Percentiles rank a stretch among this genome's conserved stretches.
These are phyloP conservation scores for Zoysia japonica DNA, from an alignment of 176 grass and related monocot species.

Conservation along the genomic window DNA sequence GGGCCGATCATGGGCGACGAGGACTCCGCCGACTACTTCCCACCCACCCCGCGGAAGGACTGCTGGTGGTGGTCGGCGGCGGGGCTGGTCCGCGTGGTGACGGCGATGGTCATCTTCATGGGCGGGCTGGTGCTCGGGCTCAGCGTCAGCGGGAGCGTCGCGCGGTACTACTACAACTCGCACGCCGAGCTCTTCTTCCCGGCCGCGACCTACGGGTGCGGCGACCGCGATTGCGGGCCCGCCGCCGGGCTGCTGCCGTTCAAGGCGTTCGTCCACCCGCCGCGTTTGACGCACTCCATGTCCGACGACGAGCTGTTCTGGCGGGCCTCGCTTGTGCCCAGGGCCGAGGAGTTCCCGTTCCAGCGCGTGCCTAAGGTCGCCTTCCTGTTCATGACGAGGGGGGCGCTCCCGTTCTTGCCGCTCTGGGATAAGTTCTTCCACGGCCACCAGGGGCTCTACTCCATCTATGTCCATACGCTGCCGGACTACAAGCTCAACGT, in stretches of 20 bases:
- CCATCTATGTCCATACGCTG: constrained; percentile 79
- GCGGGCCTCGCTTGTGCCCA: constrained; percentile 67
- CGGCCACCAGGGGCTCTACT: constrained; percentile 53
- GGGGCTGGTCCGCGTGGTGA: constrained; percentile 40
- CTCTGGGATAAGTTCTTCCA: constrained; percentile 78
- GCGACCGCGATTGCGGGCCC: constrained; percentile 46
- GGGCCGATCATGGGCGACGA: constrained; percentile 1
- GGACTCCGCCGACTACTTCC: constrained; percentile 42
- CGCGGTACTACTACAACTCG: constrained; percentile 71
- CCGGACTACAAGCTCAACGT: constrained; percentile 87
- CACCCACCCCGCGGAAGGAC: constrained; percentile 47
- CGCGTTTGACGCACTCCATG: constrained; percentile 62
- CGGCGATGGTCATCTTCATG: constrained; percentile 74
- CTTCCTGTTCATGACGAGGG: constrained; percentile 80
- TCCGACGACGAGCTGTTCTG: constrained; percentile 73
- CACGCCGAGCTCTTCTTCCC: constrained; percentile 93
- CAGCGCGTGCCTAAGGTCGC: constrained; percentile 80
- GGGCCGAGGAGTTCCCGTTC: constrained; percentile 68
- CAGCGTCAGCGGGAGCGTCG: constrained; percentile 53
- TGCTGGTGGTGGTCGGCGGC: constrained; percentile 18
- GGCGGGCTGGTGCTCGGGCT: constrained; percentile 69
- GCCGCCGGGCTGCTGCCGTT: constrained; percentile 21
- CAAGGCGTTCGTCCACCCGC: constrained; percentile 67
- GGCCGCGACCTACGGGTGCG: constrained; percentile 50
- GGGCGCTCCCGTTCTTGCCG: constrained; percentile 55